These are phyloP conservation scores for Acer saccharum DNA, from an alignment of 345 rosid genomes.

Conservation along the genomic window DNA sequence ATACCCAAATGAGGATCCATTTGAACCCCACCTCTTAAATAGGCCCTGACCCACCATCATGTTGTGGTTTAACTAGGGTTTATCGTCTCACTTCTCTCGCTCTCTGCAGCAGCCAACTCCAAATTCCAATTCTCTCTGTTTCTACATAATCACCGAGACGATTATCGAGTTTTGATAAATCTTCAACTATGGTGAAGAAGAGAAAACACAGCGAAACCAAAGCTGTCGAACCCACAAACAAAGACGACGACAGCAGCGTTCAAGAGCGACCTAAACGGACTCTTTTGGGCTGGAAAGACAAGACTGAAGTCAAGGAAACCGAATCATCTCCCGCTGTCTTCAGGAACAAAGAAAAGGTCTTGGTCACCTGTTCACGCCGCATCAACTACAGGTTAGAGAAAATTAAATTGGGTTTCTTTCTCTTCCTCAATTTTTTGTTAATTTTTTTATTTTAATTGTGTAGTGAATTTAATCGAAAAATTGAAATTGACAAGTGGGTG, in stretches of 20 bases:
- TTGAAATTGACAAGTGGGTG: neutral
- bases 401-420: neutral
- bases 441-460: no score
- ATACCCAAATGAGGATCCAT: neutral
- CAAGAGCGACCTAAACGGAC: conserved; percentile 74
- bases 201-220: conserved; percentile 71
- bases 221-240: conserved; percentile 40
- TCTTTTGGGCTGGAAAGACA: conserved; percentile 84
- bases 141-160: neutral
- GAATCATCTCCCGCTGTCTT: conserved; percentile 35
- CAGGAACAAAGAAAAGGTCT: conserved; percentile 94
- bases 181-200: conserved; percentile 64
- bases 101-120: neutral
- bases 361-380: conserved; percentile 92
- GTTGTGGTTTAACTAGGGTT: conserved; percentile 13
- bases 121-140: neutral
- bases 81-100: neutral
- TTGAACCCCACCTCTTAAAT: neutral
- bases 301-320: conserved; percentile 34
- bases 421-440: neutral
- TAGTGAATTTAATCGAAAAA: neutral
- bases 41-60: neutral
- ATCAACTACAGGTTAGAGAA: conserved; percentile 78
- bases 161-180: neutral
- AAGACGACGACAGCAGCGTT: conserved; percentile 49